Percentiles rank a stretch among this genome's conserved stretches.
phyloP scores from a whole-genome alignment of 1,284 basidiomycete genomes.

The Mycosarcoma maydis region DNA sequence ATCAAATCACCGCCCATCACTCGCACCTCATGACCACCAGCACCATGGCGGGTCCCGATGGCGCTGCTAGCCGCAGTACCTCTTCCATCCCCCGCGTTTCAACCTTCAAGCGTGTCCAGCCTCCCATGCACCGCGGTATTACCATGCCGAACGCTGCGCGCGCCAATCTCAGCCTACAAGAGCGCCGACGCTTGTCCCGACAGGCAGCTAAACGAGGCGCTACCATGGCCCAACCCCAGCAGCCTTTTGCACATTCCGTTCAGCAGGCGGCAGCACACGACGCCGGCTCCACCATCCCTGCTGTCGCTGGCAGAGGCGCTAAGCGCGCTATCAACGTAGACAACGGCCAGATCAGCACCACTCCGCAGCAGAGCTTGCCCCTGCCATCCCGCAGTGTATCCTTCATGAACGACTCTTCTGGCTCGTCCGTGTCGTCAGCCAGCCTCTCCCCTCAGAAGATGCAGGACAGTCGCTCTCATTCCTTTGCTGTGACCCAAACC shows the following conservation, averaged over 20 bases:
- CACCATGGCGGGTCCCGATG: slow-evolving; percentile 13
- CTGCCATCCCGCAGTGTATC: slow-evolving; percentile 29
- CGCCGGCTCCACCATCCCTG: slow-evolving; percentile 2
- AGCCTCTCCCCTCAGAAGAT: slow-evolving; percentile 37
- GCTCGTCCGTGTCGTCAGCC: slow-evolving; percentile 33
- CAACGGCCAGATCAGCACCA: slow-evolving; percentile 22
- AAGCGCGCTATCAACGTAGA: slow-evolving; percentile 36
- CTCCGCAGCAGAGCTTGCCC: slow-evolving; percentile 12
- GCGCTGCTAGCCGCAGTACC: slow-evolving; percentile 18
- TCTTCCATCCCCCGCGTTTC: slow-evolving; percentile 38
- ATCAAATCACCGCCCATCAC: slow-evolving; percentile 50
- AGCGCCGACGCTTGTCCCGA: slow-evolving; percentile 56
- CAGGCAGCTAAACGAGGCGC: slow-evolving; percentile 35
- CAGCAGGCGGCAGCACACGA: slow-evolving; percentile 1
- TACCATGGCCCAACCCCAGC: slow-evolving; percentile 7
- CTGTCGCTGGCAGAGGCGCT: slow-evolving; percentile 28
- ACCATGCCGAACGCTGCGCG: slow-evolving; percentile 23
- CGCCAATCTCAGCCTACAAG: slow-evolving; percentile 50
- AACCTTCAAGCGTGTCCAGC: slow-evolving; percentile 33
- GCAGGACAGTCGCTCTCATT: slow-evolving; percentile 23
- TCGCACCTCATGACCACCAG: slow-evolving; percentile 44
- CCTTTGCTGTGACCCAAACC: slow-evolving; percentile 13
- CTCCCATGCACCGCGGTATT: slow-evolving; percentile 22
- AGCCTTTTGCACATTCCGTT: background rate
- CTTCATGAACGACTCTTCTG: slow-evolving; percentile 40